Evolutionary conservation across 129 eudicot species (phyloP).

Genomic region (Chrysanthemum makinoi): DNA sequence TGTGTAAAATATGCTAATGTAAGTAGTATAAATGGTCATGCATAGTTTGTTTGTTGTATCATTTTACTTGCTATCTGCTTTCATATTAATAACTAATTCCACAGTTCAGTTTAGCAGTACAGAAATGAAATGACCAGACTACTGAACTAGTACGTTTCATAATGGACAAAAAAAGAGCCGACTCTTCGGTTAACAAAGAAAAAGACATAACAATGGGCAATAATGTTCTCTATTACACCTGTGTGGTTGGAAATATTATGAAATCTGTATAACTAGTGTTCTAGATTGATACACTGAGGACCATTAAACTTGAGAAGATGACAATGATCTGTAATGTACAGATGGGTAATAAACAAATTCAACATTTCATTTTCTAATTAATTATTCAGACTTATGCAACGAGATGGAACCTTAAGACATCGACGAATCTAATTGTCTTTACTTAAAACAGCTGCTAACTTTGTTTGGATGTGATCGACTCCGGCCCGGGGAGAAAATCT

Average conservation of each 20-base stretch:
- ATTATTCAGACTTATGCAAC: neutral
- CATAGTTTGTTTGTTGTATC: neutral
- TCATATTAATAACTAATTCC: neutral
- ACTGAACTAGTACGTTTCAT: neutral
- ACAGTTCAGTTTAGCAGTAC: no score
- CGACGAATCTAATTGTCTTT: constrained; percentile 19
- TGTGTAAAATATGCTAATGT: no score
- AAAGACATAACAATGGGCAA: neutral
- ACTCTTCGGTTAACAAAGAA: neutral
- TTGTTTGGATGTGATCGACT: constrained; percentile 69
- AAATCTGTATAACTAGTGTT: neutral
- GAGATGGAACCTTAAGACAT: neutral
- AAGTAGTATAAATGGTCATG: no score
- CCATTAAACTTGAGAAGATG: constrained; percentile 1
- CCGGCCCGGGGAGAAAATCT: constrained; percentile 89
- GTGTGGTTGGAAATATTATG: neutral
- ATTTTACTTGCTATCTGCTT: neutral
- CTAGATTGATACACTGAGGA: neutral
- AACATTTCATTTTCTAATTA: neutral
- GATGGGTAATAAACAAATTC: neutral
- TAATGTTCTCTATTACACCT: neutral
- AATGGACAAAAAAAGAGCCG: neutral
- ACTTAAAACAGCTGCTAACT: constrained; percentile 63
- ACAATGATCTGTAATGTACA: constrained; percentile 23
- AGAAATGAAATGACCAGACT: no score